Conservation (phyloP, 805 yeast genomes). For the Pichia nanzhaoensis region DNA sequence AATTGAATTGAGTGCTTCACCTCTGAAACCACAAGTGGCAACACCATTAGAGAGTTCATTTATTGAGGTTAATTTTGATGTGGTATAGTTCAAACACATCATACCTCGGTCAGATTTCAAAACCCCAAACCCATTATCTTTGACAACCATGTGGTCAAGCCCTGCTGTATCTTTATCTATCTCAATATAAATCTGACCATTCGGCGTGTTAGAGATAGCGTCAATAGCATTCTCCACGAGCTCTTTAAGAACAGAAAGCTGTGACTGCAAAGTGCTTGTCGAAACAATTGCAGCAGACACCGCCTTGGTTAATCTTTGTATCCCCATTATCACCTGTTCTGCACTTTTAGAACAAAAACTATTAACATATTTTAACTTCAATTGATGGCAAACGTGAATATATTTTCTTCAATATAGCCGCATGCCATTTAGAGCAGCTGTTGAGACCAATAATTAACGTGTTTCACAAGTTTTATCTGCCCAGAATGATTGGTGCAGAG, state of each 20-base stretch:
- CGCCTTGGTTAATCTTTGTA: constrained; percentile 18
- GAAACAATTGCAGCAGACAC: constrained; percentile 22
- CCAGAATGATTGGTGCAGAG: too few species aligned
- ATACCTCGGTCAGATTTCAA: constrained; percentile 22
- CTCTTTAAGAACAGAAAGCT: constrained; percentile 34
- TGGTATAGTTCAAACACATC: constrained; percentile 34
- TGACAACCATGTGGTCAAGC: constrained; percentile 23
- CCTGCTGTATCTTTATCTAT: constrained; percentile 36
- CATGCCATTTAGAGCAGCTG: too few species aligned
- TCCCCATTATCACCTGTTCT: constrained; percentile 12
- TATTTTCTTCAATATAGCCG: too few species aligned
- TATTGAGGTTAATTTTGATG: constrained; percentile 34
- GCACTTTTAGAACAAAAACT: neutral
- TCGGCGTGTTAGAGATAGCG: constrained; percentile 18
- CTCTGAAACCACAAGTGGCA: constrained; percentile 41
- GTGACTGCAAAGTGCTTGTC: constrained; percentile 30
- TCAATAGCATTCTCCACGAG: constrained; percentile 38
- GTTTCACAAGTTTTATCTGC: too few species aligned
- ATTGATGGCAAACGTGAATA: too few species aligned
- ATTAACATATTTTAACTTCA: too few species aligned
- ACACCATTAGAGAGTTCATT: constrained; percentile 28
- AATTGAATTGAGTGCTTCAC: constrained; percentile 40
- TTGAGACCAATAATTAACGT: too few species aligned
- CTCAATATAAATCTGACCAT: constrained; percentile 30
- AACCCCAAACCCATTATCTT: constrained; percentile 39